These are phyloP conservation scores for Angophora floribunda DNA, from an alignment of 345 rosid genomes.

Conservation along the genomic window DNA sequence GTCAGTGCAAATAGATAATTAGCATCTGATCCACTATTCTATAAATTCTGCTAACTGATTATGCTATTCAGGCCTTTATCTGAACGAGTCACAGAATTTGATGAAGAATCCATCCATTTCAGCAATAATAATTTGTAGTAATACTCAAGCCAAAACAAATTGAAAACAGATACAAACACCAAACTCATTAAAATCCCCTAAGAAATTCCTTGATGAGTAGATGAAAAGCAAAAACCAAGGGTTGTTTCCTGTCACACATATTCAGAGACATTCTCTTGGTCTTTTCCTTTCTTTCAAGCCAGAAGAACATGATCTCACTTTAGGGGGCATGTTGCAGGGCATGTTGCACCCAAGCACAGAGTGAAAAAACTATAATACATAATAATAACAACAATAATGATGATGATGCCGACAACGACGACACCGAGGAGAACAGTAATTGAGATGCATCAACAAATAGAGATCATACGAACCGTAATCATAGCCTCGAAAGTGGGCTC, in stretches of 20 bases:
- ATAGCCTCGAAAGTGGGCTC: conserved; percentile 75
- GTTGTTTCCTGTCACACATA: neutral
- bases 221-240: neutral
- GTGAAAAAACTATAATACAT: neutral
- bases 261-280: neutral
- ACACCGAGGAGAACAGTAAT: neutral
- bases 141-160: neutral
- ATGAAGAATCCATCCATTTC: neutral
- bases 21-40: neutral
- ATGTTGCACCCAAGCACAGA: neutral
- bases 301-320: neutral
- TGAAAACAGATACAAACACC: neutral
- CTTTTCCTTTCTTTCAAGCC: neutral
- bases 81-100: neutral
- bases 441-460: neutral
- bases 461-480: conserved; percentile 47
- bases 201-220: neutral
- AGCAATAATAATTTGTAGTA: neutral
- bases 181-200: neutral
- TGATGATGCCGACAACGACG: neutral
- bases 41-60: neutral
- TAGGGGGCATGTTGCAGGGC: neutral
- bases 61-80: neutral
- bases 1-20: neutral
- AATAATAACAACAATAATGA: neutral